Evolutionary conservation across 768 basidiomycete genomes (phyloP), one percentile per base, ranked within the genome.

Genomic region (Mycena latifolia): DNA sequence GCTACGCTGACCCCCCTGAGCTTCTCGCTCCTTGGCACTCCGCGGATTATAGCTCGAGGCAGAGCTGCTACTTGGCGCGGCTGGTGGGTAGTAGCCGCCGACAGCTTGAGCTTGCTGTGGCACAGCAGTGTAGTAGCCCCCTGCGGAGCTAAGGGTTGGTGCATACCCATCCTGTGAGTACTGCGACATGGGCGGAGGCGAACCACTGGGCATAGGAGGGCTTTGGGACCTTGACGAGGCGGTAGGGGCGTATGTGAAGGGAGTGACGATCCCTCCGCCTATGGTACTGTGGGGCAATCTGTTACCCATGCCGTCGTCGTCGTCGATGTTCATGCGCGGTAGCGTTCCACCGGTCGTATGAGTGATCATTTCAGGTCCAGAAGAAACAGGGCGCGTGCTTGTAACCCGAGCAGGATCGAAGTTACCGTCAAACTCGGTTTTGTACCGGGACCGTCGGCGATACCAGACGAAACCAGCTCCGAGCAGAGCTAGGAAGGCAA

Each of bases 401-500:
- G 50, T 47, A n/a, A 66, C 69, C 25, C 61, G 61, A 50, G 69
- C 69, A 50, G 69, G 69, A 60, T 70, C 69, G 53, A 70, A 70
- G 41, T 70, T 62, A 15, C 64, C 65, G 53, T 66, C 69, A 43
- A 66, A 66, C 18, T 70, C 56, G 15, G 8, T 63, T 46, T 50
- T 59, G 29, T 58, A 46, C 7, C 57, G 61, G 14, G 54, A 61
- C 5, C 63, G 58, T 24, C 69, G 61, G 47, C 65, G 69, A 11
- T 56, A 43, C 65, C 65, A 70, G 2, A 70, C 12, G 1, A 66
- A 52, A 18, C n/a, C 57, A 5, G 53, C 69, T 14, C 29, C 69
- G 18, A 63, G 8, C 12, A 63, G 18, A 28, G 29, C 57, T 1
- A 70, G 28, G 11, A 77, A 73, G 54, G 78, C 12, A 18, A 80